phyloP scores from a whole-genome alignment of 2,329 filamentous ascomycete genomes.

The Arthrobotrys conoides region DNA sequence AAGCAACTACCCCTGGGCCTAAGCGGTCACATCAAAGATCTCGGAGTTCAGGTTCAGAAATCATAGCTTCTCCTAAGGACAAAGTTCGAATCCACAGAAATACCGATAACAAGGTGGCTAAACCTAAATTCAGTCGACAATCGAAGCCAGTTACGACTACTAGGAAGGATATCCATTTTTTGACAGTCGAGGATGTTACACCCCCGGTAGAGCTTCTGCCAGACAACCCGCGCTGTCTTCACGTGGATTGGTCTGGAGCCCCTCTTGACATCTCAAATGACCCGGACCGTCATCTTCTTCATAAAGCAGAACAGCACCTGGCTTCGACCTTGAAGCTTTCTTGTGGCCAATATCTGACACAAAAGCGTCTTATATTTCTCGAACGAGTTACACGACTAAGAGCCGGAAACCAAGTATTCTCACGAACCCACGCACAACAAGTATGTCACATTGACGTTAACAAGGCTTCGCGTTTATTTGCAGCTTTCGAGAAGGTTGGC shows the following conservation, averaged over 20 bases:
- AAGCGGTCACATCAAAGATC: conserved; percentile 45
- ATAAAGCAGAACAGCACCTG: conserved; percentile 81
- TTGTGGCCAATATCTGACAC: conserved; percentile 89
- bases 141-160: conserved; percentile 72
- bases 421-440: conserved; percentile 95
- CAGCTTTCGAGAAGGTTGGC: conserved; percentile 86
- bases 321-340: conserved; percentile 85
- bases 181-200: conserved; percentile 78
- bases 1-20: conserved; percentile 23
- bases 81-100: conserved; percentile 42
- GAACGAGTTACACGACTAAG: conserved; percentile 78
- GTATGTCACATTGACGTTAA: conserved; percentile 99
- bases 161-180: conserved; percentile 86
- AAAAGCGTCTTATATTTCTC: conserved; percentile 91
- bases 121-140: conserved; percentile 55
- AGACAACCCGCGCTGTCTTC: conserved; percentile 78
- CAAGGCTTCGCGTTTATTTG: conserved; percentile 94
- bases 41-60: conserved; percentile 48
- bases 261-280: conserved; percentile 82
- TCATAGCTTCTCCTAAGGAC: conserved; percentile 34
- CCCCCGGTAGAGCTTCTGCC: conserved; percentile 78
- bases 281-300: conserved; percentile 78
- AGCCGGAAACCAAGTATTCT: conserved; percentile 81
- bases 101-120: conserved; percentile 42
- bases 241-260: conserved; percentile 88